A percentile compares a stretch with the other conserved stretches of the same genome.
Conservation (phyloP, 106 monocot species). For the Posidonia australis region DNA sequence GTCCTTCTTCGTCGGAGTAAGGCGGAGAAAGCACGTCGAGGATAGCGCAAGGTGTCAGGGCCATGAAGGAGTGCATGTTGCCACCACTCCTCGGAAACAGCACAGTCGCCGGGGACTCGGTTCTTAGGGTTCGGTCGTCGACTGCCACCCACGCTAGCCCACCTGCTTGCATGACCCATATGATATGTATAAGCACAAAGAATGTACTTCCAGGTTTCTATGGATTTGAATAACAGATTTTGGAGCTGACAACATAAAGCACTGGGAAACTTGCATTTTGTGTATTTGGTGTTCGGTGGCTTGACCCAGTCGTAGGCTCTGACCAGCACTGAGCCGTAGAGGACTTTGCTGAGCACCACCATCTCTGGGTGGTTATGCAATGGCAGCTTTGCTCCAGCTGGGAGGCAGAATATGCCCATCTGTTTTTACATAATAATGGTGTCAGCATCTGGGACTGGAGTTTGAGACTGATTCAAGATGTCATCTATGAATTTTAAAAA, state of each 20-base stretch:
- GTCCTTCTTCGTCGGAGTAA: conserved; percentile 15
- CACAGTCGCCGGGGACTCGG: conserved; percentile 21
- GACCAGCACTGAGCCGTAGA: conserved; percentile 22
- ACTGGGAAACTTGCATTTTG: neutral
- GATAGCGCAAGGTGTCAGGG: conserved; percentile 32
- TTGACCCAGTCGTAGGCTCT: conserved; percentile 35
- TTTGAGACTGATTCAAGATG: too few species aligned
- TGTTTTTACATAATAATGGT: conserved; percentile 1
- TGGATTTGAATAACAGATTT: neutral
- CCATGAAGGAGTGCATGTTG: conserved; percentile 38
- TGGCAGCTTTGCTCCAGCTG: conserved; percentile 34
- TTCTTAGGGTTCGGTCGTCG: conserved; percentile 7
- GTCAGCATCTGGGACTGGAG: too few species aligned
- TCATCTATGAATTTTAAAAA: too few species aligned
- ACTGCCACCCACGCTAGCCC: conserved; percentile 31
- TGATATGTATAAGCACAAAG: too few species aligned
- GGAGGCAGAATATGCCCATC: conserved; percentile 49
- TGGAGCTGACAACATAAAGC: neutral
- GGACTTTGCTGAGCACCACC: conserved; percentile 35
- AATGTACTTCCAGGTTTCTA: too few species aligned
- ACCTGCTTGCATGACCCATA: too few species aligned
- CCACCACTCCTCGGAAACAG: conserved; percentile 36
- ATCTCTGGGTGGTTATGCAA: conserved; percentile 46
- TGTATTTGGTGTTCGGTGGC: neutral
- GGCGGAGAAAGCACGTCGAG: conserved; percentile 33